Evolutionary conservation across 1,284 basidiomycete genomes (phyloP).

Genomic region (Leucoagaricus sp.): DNA sequence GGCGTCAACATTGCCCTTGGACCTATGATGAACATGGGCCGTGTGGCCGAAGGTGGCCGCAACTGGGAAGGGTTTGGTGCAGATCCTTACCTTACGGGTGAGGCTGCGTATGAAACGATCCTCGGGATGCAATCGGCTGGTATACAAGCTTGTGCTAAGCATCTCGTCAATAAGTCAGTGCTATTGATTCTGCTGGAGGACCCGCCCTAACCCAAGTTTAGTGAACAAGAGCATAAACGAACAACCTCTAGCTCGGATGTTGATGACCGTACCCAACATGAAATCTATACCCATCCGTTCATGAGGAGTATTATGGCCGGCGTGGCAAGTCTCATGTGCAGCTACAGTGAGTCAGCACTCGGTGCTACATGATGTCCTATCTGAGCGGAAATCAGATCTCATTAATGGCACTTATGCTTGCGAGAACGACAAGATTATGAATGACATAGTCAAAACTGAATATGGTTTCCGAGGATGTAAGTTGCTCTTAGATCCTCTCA

Average conservation of each 20-base stretch:
- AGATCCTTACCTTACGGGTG: conserved; percentile 75
- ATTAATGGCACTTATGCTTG: conserved; percentile 83
- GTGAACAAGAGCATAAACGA: conserved; percentile 69
- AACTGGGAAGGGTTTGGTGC: conserved; percentile 89
- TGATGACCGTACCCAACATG: conserved; percentile 78
- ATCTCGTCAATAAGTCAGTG: conserved; percentile 68
- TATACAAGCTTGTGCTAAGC: conserved; percentile 80
- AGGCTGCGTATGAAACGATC: conserved; percentile 74
- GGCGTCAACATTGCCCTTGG: conserved; percentile 75
- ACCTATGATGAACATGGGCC: conserved; percentile 74
- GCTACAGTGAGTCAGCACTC: conserved; percentile 39
- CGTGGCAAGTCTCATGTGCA: conserved; percentile 79
- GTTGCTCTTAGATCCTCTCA: conserved; percentile 16
- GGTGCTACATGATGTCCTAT: neutral
- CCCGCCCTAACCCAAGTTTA: conserved; percentile 23
- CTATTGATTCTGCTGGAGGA: neutral
- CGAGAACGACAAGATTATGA: conserved; percentile 75
- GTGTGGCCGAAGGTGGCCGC: conserved; percentile 65
- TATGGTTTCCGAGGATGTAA: conserved; percentile 78
- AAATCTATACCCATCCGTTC: conserved; percentile 75
- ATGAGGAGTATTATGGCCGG: conserved; percentile 76
- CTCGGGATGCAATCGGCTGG: conserved; percentile 73
- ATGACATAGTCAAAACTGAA: conserved; percentile 79
- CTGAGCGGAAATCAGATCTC: conserved; percentile 39
- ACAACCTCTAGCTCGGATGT: conserved; percentile 61